phyloP scores from a whole-genome alignment of 2,329 filamentous ascomycete species.

The Calonectria pseudoturangicola region DNA sequence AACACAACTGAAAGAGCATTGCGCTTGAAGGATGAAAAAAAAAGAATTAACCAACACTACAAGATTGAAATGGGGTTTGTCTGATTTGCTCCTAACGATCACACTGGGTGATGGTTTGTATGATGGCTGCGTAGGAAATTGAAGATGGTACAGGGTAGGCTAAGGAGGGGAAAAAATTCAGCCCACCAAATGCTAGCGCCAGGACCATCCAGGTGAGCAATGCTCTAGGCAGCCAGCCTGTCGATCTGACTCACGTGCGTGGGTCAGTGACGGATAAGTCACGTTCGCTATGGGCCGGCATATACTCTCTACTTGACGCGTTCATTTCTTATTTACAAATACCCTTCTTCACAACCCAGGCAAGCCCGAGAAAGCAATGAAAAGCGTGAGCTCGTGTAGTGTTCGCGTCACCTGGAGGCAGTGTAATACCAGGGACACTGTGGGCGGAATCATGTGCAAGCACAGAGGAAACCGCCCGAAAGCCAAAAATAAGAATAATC shows the following conservation, averaged over 20 bases:
- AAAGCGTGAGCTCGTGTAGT: slow-evolving; percentile 12
- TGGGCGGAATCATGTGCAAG: slow-evolving; percentile 9
- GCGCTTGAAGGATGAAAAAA: too few species aligned
- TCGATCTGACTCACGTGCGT: too few species aligned
- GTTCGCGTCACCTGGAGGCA: slow-evolving; percentile 22
- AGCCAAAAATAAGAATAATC: slow-evolving; percentile 25
- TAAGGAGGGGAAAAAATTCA: background rate
- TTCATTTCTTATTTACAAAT: background rate
- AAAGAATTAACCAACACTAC: background rate
- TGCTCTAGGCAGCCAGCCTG: too few species aligned
- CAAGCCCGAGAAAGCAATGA: slow-evolving; percentile 4
- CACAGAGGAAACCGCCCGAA: slow-evolving; percentile 10
- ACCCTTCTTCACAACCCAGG: slow-evolving; percentile 4
- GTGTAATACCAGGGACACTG: slow-evolving; percentile 27
- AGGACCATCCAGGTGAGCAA: too few species aligned
- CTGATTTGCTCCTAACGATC: background rate
- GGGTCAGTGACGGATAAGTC: too few species aligned
- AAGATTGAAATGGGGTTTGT: background rate
- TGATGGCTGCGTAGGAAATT: background rate
- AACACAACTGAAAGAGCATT: too few species aligned
- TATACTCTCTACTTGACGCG: too few species aligned
- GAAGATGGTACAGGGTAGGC: background rate
- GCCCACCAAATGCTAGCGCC: too few species aligned
- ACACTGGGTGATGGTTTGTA: too few species aligned
- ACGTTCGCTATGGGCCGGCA: too few species aligned